phyloP scores from a whole-genome alignment of 306 rosid species.

The Spatholobus suberectus region DNA sequence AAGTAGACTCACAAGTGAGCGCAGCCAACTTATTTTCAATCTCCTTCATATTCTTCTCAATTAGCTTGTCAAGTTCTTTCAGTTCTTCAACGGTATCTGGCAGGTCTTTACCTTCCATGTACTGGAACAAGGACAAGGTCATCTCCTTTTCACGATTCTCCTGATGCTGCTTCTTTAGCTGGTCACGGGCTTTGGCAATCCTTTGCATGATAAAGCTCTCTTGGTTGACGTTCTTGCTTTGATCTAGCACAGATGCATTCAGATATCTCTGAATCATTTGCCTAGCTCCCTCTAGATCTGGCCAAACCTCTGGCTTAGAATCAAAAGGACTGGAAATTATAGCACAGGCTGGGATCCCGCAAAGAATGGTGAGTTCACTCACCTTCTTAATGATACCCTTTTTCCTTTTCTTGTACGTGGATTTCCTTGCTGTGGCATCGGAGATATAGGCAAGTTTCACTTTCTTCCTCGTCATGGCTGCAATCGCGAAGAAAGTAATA shows the following conservation, averaged over 20 bases:
- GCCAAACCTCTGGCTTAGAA: conserved; percentile 58
- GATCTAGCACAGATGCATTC: background rate
- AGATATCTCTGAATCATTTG: conserved; percentile 21
- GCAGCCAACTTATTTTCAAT: conserved; percentile 6
- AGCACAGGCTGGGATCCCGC: conserved; percentile 67
- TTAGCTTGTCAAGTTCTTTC: conserved; percentile 41
- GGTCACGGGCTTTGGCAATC: conserved; percentile 35
- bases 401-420: conserved; percentile 68
- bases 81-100: conserved; percentile 34
- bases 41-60: conserved; percentile 41
- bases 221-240: conserved; percentile 42
- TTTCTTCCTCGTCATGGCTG: conserved; percentile 62
- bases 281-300: conserved; percentile 36
- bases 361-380: conserved; percentile 58
- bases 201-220: conserved; percentile 38
- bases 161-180: conserved; percentile 1
- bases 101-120: conserved; percentile 33
- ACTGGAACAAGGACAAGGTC: conserved; percentile 31
- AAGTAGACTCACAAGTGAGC: background rate
- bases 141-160: conserved; percentile 38
- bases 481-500: background rate
- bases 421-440: conserved; percentile 56
- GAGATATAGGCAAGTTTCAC: conserved; percentile 55
- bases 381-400: conserved; percentile 67
- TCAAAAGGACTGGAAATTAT: conserved; percentile 57